phyloP scores from a whole-genome alignment of 2,329 filamentous ascomycete species.

The Talaromyces sp. region DNA sequence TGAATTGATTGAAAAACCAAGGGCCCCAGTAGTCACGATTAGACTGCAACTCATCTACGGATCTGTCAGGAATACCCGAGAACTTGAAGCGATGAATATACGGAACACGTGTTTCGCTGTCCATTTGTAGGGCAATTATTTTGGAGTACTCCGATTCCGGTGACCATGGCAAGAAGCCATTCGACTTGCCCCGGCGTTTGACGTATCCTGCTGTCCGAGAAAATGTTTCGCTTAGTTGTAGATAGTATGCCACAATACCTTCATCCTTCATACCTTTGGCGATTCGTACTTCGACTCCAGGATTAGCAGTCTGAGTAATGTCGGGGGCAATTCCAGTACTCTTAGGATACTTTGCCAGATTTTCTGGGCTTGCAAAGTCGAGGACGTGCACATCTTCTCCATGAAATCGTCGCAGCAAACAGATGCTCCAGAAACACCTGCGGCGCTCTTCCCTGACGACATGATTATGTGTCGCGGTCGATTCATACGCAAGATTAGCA shows the following conservation, averaged over 20 bases:
- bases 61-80: conserved; percentile 46
- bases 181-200: conserved; percentile 43
- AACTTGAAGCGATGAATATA: conserved; percentile 51
- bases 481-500: conserved; percentile 43
- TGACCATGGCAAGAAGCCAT: conserved; percentile 47
- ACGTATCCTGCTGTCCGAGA: conserved; percentile 49
- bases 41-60: conserved; percentile 41
- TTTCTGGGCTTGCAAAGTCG: conserved; percentile 32
- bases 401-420: conserved; percentile 44
- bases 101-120: conserved; percentile 52
- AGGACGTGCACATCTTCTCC: conserved; percentile 42
- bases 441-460: conserved; percentile 32
- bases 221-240: conserved; percentile 49
- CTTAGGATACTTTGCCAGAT: conserved; percentile 39
- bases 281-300: conserved; percentile 23
- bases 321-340: conserved; percentile 31
- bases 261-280: conserved; percentile 32
- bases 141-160: conserved; percentile 52
- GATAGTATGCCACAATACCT: conserved; percentile 48
- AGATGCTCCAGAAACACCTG: conserved; percentile 44
- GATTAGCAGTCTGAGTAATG: conserved; percentile 23
- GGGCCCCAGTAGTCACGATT: conserved; percentile 53
- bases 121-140: conserved; percentile 51
- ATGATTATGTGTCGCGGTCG: conserved; percentile 20
- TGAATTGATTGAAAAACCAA: conserved; percentile 52